phyloP scores from a whole-genome alignment of 148 eudicot species.

The Rhododendron mucronatum region DNA sequence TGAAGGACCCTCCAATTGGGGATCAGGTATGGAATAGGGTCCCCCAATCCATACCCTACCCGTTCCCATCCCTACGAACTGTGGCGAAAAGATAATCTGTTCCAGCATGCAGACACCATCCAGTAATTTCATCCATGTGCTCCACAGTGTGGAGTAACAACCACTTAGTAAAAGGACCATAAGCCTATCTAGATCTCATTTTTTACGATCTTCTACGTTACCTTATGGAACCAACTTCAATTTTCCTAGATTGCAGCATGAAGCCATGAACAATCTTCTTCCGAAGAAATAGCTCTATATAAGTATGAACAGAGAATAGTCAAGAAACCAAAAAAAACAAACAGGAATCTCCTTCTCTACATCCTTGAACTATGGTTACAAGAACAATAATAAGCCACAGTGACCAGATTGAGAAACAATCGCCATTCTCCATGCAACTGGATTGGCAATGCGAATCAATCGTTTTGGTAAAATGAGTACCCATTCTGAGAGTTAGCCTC shows the following conservation, averaged over 20 bases:
- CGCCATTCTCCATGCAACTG: neutral
- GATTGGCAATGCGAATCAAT: neutral
- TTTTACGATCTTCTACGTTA: neutral
- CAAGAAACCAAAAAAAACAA: neutral
- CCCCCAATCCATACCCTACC: too few species aligned
- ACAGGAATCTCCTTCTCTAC: neutral
- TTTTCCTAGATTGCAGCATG: neutral
- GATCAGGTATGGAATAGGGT: too few species aligned
- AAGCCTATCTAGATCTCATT: neutral
- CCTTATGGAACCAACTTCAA: neutral
- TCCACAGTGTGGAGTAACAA: neutral
- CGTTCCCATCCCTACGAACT: too few species aligned
- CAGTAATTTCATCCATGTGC: neutral
- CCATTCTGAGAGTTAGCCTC: neutral
- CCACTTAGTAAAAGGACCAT: neutral
- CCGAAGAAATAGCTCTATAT: neutral
- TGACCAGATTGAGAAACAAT: neutral
- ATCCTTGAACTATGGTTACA: neutral
- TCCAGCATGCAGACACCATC: neutral
- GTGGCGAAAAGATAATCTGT: neutral
- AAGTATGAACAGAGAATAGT: neutral
- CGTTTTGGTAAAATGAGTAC: neutral
- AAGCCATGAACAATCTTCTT: neutral
- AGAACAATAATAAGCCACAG: neutral
- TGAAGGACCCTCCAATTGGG: too few species aligned